Evolutionary conservation across 2,329 filamentous ascomycete species (phyloP), one percentile per base, ranked within the genome.

Genomic region (Harringtonia lauricola): DNA sequence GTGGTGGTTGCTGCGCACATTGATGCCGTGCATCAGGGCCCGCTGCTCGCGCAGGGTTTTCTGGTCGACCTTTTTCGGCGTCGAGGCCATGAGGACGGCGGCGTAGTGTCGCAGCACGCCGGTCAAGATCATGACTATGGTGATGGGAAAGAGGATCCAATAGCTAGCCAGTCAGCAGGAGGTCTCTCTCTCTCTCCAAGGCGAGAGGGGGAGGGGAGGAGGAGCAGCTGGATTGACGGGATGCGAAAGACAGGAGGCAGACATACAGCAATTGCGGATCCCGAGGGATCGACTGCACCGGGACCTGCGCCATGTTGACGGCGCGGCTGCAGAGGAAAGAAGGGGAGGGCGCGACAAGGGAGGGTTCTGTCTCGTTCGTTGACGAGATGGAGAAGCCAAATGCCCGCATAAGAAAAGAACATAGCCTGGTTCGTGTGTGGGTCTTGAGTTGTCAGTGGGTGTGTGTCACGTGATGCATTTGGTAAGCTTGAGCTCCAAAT

Each of bases 71-170:
- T 83, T 84, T 68, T 96, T 96, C 15, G 92, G 89, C 7, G 84
- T 70, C 1, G 78, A 78, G 56, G 87, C 80, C 67, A 98, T 86
- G 46, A 98, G 76, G n/a, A 94, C 83, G 47, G 86, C 87, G 43
- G 87, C 89, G 64, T 96, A 98, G 70, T 98, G 92, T 53, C 92
- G 89, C 46, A 98, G 81, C 45, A 98, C 81, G 57, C 92, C 92
- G 15, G 92, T 98, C 50, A 98, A 68, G 52, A 98, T 82, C 94
- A 98, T 98, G 60, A 98, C 92, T 56, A 95, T 74, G 38, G 90
- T 95, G 63, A 98, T 98, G 49, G 92, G 92, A 51, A 95, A 82
- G 48, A 98, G 74, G 65, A 98, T 98, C 92, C 92, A 98, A 74
- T 95, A 96, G 69, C 92, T 98, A 57, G 19, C 15, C 15, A 15